Evolutionary conservation across 345 rosid species (phyloP), one percentile per base, ranked within the genome.

Genomic region (Lenwebbia sp.): DNA sequence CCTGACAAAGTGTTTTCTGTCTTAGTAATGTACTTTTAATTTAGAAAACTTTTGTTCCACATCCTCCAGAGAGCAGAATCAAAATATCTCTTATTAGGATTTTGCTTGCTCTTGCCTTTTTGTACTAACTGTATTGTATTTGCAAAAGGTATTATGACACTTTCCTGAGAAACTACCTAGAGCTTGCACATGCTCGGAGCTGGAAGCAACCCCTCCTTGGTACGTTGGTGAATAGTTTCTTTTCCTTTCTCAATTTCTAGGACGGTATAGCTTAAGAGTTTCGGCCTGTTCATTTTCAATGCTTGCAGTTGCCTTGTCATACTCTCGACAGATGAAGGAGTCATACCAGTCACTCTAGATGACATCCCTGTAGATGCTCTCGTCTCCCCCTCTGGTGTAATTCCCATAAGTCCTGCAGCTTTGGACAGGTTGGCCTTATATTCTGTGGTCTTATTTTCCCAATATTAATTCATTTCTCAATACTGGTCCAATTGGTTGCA

Each of bases 261-360:
- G 56, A 30, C 0, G 26, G 54, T 26, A 12, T 40, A 13, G 47
- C 52, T 57, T 44, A 49, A 82, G 47, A 30, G 52, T 85, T 75
- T 58, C 0, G 6, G 22, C 41, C 41, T 54, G 26, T 54, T 76
- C 33, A 22, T 22, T 56, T 51, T 82, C 37, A 25, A 54, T 52
- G 65, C 70, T n/a, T 91, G 93, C 94, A 96, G 99, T 94, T 90
- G 98, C 96, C 54, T 93, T 97, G 85, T 95, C 99, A 84, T 97
- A 95, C 88, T 96, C 98, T n/a, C 75, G 89, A 84, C 99, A 97
- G 96, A 97, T 86, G 95, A 94, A 28, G 96, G 89, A 88, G 85
- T 86, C 85, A 90, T 97, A 88, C 93, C 98, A 40, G 78, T 93
- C 53, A 94, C 99, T 84, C 86, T 90, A 21, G 86, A 88, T 55